Base-by-base conservation (phyloP, 176 grass and related monocot species). In the Coix lacrymajobi region DNA sequence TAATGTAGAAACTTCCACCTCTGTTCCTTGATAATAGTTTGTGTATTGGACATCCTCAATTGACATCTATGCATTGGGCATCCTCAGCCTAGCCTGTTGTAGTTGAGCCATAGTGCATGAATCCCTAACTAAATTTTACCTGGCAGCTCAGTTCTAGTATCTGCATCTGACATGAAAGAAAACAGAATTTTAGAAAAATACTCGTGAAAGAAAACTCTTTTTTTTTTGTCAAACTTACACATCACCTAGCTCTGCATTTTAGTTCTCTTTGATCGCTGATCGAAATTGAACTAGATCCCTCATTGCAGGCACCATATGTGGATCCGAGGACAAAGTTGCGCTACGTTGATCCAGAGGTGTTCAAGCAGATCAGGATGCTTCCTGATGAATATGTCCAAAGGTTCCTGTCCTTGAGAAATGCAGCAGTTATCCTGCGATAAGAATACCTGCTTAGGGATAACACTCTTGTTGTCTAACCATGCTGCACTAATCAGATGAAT, bases 271-370 rank as follows among this genome's bases (percentile, higher is more conserved):
- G 37, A 29, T 43, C 48, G 30, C n/a, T 11, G 33, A 79, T 4
- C 13, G 30, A 22, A 43, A 58, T 0, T 37, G 26, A 14, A 2
- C 72, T 2, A 29, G 51, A 81, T n/a, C 19, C 31, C 31, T 66
- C 38, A 0, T 61, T 89, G 79, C 84, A 98, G 95, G 92, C 95
- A 67, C 90, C 76, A 4, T 98, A 98, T 79, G 46, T 93, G 39
- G 96, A 98, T 89, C 96, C 96, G 2, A 93, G 96, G 85, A 98
- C 96, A 76, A 95, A 90, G 33, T 66, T 98, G 43, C 86, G 92
- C 1, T 98, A 95, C 12, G 61, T 89, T 16, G 83, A 91, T 72
- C 95, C 92, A 20, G 92, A 91, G 76, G 92, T 94, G 40, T 97
- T 97, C 86, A 97, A 83, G 85, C 95, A 81, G 40, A 75, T 97